Base-by-base conservation (phyloP, 1,284 basidiomycete species). In the Neotropicomus parvogracilis region DNA sequence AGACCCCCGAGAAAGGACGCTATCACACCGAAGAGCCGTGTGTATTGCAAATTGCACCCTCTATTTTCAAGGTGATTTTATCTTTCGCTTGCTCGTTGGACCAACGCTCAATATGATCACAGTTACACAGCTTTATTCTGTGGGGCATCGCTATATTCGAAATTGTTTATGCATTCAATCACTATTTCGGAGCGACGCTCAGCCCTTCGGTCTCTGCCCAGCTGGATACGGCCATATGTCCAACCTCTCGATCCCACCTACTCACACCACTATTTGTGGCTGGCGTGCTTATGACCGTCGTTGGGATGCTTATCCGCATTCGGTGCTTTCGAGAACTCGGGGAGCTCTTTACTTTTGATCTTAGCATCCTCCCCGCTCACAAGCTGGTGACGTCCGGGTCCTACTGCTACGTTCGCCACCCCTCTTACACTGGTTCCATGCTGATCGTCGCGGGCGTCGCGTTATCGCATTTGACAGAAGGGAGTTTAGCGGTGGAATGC, bases 331-430 rank as follows among this genome's bases (percentile, higher is more conserved):
- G 55, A 42, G 62, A 65, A 43, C 70, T 74, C 28, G 81, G 80
- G 2, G 60, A 70, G 6, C 67, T 81, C 48, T 83, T 83, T 67
- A 83, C 81, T 1, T 83, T 81, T 62, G 79, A 81, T 54, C 72
- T 83, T 50, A 77, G 79, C 40, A 67, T 83, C 40, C 72, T 76
- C 53, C 75, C 77, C 2, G 62, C 68, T n/a, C 81, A 83, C 63
- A 71, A 63, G 33, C 72, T 83, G 48, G 67, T 83, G 57, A 81
- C 78, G 0, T 65, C 62, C 13, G 74, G 80, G 6, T 76, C 74
- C 50, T 83, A 83, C 59, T 55, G 65, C 12, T 70, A 74, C 50
- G 78, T 82, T 39, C 76, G 78, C 7, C 78, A 79, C 57, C 77
- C 77, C n/a, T 70, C 75, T 0, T 79, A 79, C 55, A 73, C 75